Conservation (phyloP, 371 early-diverging fungal genomes). For the Cokeromyces recurvatus region DNA sequence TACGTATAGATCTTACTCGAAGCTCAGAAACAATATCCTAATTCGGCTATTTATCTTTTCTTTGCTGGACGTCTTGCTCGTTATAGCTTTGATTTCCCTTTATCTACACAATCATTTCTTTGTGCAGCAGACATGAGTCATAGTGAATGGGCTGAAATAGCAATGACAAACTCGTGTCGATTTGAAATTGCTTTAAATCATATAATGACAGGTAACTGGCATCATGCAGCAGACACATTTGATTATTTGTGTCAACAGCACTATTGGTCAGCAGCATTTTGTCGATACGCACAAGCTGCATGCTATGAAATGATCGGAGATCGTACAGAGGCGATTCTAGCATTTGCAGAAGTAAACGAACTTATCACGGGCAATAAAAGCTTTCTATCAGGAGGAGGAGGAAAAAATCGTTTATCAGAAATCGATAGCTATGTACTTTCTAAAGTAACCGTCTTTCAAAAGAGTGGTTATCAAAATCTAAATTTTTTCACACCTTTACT, state of each 20-base stretch:
- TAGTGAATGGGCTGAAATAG: slow-evolving; percentile 42
- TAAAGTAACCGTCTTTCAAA: slow-evolving; percentile 49
- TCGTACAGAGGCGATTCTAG: slow-evolving; percentile 40
- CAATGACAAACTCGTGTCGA: slow-evolving; percentile 45
- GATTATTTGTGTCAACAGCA: slow-evolving; percentile 42
- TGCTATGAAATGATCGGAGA: slow-evolving; percentile 45
- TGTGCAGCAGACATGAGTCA: slow-evolving; percentile 38
- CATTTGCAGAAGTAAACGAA: slow-evolving; percentile 44
- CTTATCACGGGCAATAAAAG: slow-evolving; percentile 29
- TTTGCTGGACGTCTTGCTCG: slow-evolving; percentile 53
- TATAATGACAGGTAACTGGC: slow-evolving; percentile 52
- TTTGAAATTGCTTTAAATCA: slow-evolving; percentile 59
- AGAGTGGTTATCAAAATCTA: slow-evolving; percentile 45
- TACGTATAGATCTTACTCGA: slow-evolving; percentile 42
- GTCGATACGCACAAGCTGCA: slow-evolving; percentile 52
- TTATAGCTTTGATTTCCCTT: slow-evolving; percentile 34
- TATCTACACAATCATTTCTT: slow-evolving; percentile 49
- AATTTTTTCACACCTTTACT: slow-evolving; percentile 45
- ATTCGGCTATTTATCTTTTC: slow-evolving; percentile 52
- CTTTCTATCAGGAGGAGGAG: slow-evolving; percentile 24
- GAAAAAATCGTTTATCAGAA: slow-evolving; percentile 44
- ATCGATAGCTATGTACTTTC: slow-evolving; percentile 53
- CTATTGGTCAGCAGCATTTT: slow-evolving; percentile 60
- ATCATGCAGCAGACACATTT: slow-evolving; percentile 43
- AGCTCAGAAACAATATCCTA: slow-evolving; percentile 48